Base-by-base conservation (phyloP, 768 basidiomycete species). In the Amanita thiersii region DNA sequence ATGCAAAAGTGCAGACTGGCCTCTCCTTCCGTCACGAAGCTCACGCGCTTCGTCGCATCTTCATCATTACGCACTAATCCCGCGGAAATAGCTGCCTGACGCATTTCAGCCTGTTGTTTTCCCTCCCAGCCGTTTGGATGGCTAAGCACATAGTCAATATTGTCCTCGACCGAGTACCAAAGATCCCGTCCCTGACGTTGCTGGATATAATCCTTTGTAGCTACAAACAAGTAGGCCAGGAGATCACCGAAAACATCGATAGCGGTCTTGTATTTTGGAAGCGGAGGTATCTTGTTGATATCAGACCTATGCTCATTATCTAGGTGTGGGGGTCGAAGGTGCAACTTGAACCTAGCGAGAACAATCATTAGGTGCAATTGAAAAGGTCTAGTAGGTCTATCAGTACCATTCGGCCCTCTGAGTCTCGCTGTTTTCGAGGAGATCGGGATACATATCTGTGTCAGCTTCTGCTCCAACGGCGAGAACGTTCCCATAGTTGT, bases 91-190 rank as follows among this genome's bases (percentile, higher is more conserved):
- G 73, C 72, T 1, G 75, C 75, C 4, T 51, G 52, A 6, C 75
- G 64, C 56, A 77, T 72, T 48, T 63, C 56, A 6, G 56, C 58
- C 45, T 77, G 76, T 43, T 78, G 76, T 2, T 52, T 52, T 2
- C 72, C 71, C 44, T 68, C 75, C 75, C 75, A 77, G 1, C 68
- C 74, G 45, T 76, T 76, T 8, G 75, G 75, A 44, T 75, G 74
- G 3, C 64, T 63, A 30, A 72, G 50, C 29, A 72, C 60, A 39
- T 65, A 69, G 25, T 68, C 60, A 3, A 64, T 59, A n/a, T 59
- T 58, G 33, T 49, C 38, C 38, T 54, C 51, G 10, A 66, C 54
- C 7, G 39, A 40, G 29, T 40, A 19, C 26, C 26, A 40, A 9
- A 21, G 20, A 18, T n/a, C 18, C n/a, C 14, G 11, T 6, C 26